Conservation (phyloP, 2,329 filamentous ascomycete species). For the Ascosphaera acerosa region DNA sequence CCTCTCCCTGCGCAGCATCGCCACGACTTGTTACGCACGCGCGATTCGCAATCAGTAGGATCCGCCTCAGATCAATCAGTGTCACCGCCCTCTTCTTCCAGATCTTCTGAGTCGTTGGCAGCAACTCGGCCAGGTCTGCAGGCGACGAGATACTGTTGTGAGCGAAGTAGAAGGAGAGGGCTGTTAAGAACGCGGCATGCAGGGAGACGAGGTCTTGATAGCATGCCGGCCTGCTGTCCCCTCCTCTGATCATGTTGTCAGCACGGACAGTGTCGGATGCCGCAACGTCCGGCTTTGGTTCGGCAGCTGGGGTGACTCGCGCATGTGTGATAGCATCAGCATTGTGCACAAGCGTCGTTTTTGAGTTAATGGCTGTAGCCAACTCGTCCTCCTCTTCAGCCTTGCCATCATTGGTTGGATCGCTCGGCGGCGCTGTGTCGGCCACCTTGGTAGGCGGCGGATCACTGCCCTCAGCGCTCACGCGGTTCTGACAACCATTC, state of each 20-base stretch:
- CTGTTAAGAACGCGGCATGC: constrained; percentile 41
- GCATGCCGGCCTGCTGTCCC: constrained; percentile 8
- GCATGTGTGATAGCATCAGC: background rate
- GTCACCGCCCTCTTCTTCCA: constrained; percentile 49
- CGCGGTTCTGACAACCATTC: too few species aligned
- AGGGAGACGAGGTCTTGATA: constrained; percentile 32
- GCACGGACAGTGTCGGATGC: background rate
- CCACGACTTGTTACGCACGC: background rate
- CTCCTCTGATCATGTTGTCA: constrained; percentile 19
- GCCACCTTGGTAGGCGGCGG: too few species aligned
- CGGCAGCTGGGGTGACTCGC: too few species aligned
- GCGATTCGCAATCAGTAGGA: constrained; percentile 34
- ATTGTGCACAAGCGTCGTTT: background rate
- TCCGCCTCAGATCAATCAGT: constrained; percentile 37
- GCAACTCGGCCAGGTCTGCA: constrained; percentile 35
- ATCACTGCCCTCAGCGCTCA: too few species aligned
- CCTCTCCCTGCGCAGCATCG: background rate
- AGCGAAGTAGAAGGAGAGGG: constrained; percentile 40
- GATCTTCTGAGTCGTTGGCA: constrained; percentile 35
- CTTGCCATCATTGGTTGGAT: background rate
- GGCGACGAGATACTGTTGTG: constrained; percentile 39
- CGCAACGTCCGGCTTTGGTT: too few species aligned
- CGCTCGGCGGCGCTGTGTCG: background rate
- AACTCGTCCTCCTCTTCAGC: background rate
- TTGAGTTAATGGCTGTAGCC: background rate